Evolutionary conservation across 139 green algal genomes (phyloP).

Genomic region (Micractinium conductrix): DNA sequence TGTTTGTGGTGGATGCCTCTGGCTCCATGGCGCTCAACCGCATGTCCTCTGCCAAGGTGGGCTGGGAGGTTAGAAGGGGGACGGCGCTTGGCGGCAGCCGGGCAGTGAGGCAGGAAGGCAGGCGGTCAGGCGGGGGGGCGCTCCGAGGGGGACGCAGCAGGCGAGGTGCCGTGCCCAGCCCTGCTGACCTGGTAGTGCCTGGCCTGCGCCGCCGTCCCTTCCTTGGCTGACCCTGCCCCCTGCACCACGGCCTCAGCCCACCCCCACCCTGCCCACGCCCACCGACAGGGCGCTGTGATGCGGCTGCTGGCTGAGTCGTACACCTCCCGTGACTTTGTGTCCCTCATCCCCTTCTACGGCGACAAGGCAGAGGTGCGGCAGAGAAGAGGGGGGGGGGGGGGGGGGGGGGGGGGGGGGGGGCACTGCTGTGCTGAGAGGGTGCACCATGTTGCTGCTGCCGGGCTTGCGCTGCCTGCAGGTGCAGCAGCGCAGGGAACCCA

Average conservation of each 20-base stretch:
- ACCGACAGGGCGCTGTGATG: constrained; percentile 88
- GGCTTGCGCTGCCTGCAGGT: too few relatives aligned
- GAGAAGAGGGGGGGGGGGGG: not conserved
- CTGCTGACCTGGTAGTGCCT: too few relatives aligned
- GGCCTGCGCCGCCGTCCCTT: not conserved
- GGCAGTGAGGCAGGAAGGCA: too few relatives aligned
- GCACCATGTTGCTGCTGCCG: too few relatives aligned
- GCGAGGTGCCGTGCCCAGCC: too few relatives aligned
- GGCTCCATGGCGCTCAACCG: constrained; percentile 99
- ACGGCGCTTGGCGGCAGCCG: too few relatives aligned
- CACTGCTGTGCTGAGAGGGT: too few relatives aligned
- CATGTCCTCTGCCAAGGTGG: constrained; percentile 95
- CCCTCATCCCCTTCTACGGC: constrained; percentile 97
- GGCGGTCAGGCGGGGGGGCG: too few relatives aligned
- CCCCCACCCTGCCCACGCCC: not conserved
- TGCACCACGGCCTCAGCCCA: not conserved
- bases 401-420: not conserved
- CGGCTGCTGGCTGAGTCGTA: constrained; percentile 94
- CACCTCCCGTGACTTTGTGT: constrained; percentile 94
- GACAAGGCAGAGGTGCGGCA: constrained; percentile 75
- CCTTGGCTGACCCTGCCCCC: too few relatives aligned
- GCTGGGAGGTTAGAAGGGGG: not conserved
- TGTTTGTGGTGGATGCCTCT: constrained; percentile 90
- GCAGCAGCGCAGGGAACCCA: too few relatives aligned
- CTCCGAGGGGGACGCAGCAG: too few relatives aligned